phyloP scores from a whole-genome alignment of 805 yeast genomes.

The Metschnikowia aberdeeniae region DNA sequence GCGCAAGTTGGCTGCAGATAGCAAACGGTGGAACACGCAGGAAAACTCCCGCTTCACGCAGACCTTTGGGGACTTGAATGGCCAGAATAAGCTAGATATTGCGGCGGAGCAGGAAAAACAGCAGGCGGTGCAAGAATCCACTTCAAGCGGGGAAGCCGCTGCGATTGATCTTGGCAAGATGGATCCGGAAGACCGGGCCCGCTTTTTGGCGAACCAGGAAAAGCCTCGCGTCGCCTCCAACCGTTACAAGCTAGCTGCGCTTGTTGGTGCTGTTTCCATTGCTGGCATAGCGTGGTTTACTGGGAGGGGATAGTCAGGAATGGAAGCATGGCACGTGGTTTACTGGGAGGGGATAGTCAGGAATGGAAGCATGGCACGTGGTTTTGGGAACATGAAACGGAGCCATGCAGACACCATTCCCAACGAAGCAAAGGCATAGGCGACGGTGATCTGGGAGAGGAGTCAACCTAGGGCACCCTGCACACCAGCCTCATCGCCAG shows the following conservation, averaged over 20 bases:
- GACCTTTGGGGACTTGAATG: slow-evolving; percentile 68
- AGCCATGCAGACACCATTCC: too few relatives aligned
- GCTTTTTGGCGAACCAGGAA: slow-evolving; percentile 18
- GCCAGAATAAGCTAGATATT: slow-evolving; percentile 36
- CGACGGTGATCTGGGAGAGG: too few relatives aligned
- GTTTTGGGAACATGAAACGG: too few relatives aligned
- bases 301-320: too few relatives aligned
- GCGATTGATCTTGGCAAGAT: slow-evolving; percentile 34
- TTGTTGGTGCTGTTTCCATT: slow-evolving; percentile 27
- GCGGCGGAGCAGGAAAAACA: slow-evolving; percentile 12
- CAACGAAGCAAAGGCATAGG: too few relatives aligned
- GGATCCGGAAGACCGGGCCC: slow-evolving; percentile 69
- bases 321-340: too few relatives aligned
- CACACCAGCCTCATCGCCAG: too few relatives aligned
- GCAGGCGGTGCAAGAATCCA: slow-evolving; percentile 6
- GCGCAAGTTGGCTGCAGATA: slow-evolving; percentile 52
- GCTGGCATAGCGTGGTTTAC: too few relatives aligned
- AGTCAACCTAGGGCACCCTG: too few relatives aligned
- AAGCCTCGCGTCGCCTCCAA: too few relatives aligned
- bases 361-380: too few relatives aligned
- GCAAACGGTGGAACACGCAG: slow-evolving; percentile 55
- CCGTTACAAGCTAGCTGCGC: slow-evolving; percentile 24
- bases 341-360: too few relatives aligned
- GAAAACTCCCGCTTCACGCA: slow-evolving; percentile 54
- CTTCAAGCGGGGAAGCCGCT: slow-evolving; percentile 7